These are phyloP conservation scores for Trematosphaeria pertusa DNA, from an alignment of 2,329 filamentous ascomycete species.

Conservation along the genomic window DNA sequence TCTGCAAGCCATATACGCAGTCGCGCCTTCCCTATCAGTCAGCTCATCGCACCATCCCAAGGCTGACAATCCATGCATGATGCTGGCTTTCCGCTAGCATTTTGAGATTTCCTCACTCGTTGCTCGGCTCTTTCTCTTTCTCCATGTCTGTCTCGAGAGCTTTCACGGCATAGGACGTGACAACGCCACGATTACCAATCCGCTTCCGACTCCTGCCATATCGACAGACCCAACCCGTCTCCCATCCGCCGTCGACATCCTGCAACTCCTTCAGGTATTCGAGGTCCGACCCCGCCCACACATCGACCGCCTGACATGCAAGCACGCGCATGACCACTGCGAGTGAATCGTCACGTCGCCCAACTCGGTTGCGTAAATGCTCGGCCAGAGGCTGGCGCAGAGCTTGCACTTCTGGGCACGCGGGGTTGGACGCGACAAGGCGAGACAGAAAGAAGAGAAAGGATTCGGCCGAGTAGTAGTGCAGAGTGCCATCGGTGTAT, in stretches of 20 bases:
- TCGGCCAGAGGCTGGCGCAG: conserved; percentile 28
- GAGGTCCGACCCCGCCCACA: conserved; percentile 21
- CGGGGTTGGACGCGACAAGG: conserved; percentile 26
- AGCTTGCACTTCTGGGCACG: conserved; percentile 22
- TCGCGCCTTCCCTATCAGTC: too few species aligned
- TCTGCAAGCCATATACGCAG: too few species aligned
- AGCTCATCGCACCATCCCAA: too few species aligned
- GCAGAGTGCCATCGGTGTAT: conserved; percentile 42
- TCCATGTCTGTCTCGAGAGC: conserved; percentile 17
- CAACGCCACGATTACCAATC: conserved; percentile 28
- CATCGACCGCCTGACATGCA: conserved; percentile 31
- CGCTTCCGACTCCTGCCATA: conserved; percentile 21
- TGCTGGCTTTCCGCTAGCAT: too few species aligned
- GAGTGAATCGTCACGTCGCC: conserved; percentile 28
- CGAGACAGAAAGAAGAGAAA: conserved; percentile 42
- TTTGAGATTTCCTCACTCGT: too few species aligned
- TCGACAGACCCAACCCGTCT: conserved; percentile 31
- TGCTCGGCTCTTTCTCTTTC: too few species aligned
- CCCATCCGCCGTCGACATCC: conserved; percentile 46
- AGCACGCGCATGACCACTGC: conserved; percentile 37
- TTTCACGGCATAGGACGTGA: conserved; percentile 32
- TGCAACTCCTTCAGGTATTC: conserved; percentile 34
- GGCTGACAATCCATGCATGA: too few species aligned
- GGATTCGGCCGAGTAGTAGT: conserved; percentile 41
- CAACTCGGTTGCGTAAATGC: conserved; percentile 32